Conservation (phyloP, 495 filamentous ascomycete species). For the Antarctomyces pellizariae region DNA sequence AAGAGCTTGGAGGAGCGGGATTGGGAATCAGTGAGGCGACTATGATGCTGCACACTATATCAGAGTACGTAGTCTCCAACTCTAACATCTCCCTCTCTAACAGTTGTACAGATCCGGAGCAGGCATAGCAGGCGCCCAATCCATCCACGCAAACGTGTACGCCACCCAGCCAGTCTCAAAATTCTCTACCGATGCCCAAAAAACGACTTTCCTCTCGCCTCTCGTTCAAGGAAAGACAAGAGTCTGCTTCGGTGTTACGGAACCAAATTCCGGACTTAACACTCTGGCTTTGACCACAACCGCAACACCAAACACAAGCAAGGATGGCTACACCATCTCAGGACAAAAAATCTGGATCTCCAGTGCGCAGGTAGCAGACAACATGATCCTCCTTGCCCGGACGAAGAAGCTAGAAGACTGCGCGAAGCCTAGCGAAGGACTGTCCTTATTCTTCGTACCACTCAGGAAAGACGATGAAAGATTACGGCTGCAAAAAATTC, state of each 20-base stretch:
- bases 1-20: slow-evolving; percentile 46
- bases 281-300: slow-evolving; percentile 42
- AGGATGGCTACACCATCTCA: slow-evolving; percentile 30
- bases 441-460: slow-evolving; percentile 58
- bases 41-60: slow-evolving; percentile 69
- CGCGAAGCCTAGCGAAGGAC: slow-evolving; percentile 38
- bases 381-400: slow-evolving; percentile 58
- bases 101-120: slow-evolving; percentile 29
- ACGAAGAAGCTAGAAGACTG: slow-evolving; percentile 44
- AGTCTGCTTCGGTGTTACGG: slow-evolving; percentile 49
- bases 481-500: slow-evolving; percentile 43
- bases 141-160: slow-evolving; percentile 53
- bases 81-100: neutral
- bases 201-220: slow-evolving; percentile 35
- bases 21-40: slow-evolving; percentile 63
- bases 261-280: slow-evolving; percentile 50
- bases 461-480: slow-evolving; percentile 32
- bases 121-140: slow-evolving; percentile 55
- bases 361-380: slow-evolving; percentile 49
- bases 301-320: slow-evolving; percentile 24
- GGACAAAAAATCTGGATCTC: slow-evolving; percentile 77
- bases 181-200: slow-evolving; percentile 38
- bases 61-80: slow-evolving; percentile 22
- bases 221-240: slow-evolving; percentile 45
- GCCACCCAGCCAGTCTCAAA: slow-evolving; percentile 54